Evolutionary conservation across 306 rosid genomes (phyloP).

Genomic region (Rosa chinensis): DNA sequence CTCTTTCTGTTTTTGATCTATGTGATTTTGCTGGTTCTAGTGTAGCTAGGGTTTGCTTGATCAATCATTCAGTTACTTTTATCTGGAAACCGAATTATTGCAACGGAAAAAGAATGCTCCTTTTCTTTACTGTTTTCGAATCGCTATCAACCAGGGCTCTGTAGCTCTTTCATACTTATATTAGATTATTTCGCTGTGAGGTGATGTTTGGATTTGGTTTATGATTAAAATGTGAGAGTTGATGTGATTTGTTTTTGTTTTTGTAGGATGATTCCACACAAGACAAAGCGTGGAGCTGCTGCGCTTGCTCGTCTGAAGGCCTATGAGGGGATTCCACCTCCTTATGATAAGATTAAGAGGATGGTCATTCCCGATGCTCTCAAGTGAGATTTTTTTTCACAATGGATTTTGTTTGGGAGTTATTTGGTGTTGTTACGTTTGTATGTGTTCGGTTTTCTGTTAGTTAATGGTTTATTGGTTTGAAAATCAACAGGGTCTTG

Average conservation of each 20-base stretch:
- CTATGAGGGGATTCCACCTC: conserved; percentile 61
- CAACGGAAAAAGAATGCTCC: too few relatives aligned
- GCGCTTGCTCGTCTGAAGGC: conserved; percentile 65
- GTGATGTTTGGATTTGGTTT: neutral
- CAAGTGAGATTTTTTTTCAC: conserved; percentile 40
- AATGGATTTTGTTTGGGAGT: neutral
- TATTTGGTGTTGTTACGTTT: fast-evolving
- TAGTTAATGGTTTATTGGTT: neutral
- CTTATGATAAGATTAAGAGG: conserved; percentile 57
- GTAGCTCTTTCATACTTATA: neutral
- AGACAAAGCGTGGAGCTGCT: conserved; percentile 66
- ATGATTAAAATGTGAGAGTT: neutral
- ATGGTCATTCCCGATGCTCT: conserved; percentile 70
- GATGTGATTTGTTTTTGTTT: neutral
- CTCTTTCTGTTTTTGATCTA: neutral
- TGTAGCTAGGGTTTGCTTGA: neutral
- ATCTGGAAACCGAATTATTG: too few relatives aligned
- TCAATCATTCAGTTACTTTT: too few relatives aligned
- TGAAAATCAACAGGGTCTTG: conserved; percentile 49
- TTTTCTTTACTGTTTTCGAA: too few relatives aligned
- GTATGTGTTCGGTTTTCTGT: neutral
- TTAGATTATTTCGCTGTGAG: neutral
- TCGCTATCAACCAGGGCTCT: too few relatives aligned
- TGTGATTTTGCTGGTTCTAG: neutral
- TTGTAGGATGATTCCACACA: conserved; percentile 60